phyloP scores from a whole-genome alignment of 2,329 filamentous ascomycete genomes.

The Fusarium sp. region DNA sequence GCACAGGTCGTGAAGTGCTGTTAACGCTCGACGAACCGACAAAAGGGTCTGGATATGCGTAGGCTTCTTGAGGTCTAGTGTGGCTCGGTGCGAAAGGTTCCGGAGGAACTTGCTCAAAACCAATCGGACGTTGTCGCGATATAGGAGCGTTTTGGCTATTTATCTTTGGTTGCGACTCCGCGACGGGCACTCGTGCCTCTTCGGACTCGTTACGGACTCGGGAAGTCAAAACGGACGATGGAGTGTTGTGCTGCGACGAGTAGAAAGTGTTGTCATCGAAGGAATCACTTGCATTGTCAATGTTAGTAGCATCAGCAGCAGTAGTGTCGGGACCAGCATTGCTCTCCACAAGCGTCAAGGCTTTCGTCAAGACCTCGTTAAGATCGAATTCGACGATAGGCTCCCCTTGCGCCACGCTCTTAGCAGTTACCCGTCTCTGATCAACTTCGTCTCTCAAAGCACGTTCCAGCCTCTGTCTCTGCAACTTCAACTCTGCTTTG shows the following conservation, averaged over 20 bases:
- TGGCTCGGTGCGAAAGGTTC: constrained; percentile 10
- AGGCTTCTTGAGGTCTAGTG: constrained; percentile 12
- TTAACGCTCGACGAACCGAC: constrained; percentile 10
- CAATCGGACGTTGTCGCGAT: constrained; percentile 10
- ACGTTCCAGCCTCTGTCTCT: constrained; percentile 83
- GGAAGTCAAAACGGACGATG: constrained; percentile 61
- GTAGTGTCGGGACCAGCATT: constrained; percentile 68
- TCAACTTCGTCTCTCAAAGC: constrained; percentile 81
- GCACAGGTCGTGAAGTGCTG: constrained; percentile 24
- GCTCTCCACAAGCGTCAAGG: constrained; percentile 76
- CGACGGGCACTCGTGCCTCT: constrained; percentile 40
- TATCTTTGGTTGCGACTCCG: constrained; percentile 21
- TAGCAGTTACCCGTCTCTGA: constrained; percentile 60
- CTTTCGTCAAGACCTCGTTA: constrained; percentile 76
- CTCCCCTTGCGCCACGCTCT: constrained; percentile 56
- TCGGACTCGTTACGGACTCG: constrained; percentile 59
- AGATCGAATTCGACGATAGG: constrained; percentile 74
- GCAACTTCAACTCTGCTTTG: constrained; percentile 81
- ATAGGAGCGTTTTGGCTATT: constrained; percentile 17
- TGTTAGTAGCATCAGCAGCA: constrained; percentile 69
- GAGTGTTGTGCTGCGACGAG: constrained; percentile 90
- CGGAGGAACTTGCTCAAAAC: constrained; percentile 3
- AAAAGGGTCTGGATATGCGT: constrained; percentile 10
- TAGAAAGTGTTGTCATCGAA: constrained; percentile 96
- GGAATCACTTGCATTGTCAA: constrained; percentile 76